Percentiles rank a stretch among this genome's conserved stretches.
phyloP scores from a whole-genome alignment of 2,329 filamentous ascomycete genomes.

The Zasmidium angulare region DNA sequence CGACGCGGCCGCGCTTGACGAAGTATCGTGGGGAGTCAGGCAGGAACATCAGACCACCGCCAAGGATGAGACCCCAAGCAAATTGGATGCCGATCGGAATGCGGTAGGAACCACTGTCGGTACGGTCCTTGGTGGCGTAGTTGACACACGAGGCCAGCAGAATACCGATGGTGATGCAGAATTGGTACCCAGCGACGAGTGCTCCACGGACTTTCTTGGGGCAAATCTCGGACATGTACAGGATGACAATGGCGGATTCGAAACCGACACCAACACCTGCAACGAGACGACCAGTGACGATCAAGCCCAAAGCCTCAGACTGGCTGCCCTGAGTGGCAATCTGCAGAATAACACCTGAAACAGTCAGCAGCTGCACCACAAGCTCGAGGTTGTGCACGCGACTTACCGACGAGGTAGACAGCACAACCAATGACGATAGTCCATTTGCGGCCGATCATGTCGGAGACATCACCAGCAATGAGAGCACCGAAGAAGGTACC shows the following conservation, averaged over 20 bases:
- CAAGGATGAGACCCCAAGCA: constrained; percentile 76
- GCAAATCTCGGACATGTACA: constrained; percentile 82
- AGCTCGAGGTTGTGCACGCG: background rate
- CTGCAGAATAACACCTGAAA: constrained; percentile 60
- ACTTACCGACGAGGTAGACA: constrained; percentile 61
- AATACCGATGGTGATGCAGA: constrained; percentile 74
- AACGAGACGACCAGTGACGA: constrained; percentile 72
- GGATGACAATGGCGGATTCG: constrained; percentile 75
- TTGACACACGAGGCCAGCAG: constrained; percentile 69
- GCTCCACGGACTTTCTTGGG: constrained; percentile 64
- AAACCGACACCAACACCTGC: constrained; percentile 79
- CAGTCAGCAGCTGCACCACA: constrained; percentile 1
- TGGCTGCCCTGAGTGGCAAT: constrained; percentile 51
- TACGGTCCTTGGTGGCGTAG: constrained; percentile 65
- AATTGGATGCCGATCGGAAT: constrained; percentile 81
- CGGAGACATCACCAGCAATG: constrained; percentile 74
- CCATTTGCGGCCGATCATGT: constrained; percentile 70
- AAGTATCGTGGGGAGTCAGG: constrained; percentile 85
- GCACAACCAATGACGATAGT: constrained; percentile 70
- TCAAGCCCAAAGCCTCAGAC: constrained; percentile 52
- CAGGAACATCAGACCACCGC: constrained; percentile 68
- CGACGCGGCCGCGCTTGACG: constrained; percentile 73
- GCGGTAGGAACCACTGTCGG: constrained; percentile 68
- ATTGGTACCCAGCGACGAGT: constrained; percentile 79
- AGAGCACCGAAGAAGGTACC: constrained; percentile 75